Base-by-base conservation (phyloP, 768 basidiomycete species). In the Cystobasidiopsis lactophilus region DNA sequence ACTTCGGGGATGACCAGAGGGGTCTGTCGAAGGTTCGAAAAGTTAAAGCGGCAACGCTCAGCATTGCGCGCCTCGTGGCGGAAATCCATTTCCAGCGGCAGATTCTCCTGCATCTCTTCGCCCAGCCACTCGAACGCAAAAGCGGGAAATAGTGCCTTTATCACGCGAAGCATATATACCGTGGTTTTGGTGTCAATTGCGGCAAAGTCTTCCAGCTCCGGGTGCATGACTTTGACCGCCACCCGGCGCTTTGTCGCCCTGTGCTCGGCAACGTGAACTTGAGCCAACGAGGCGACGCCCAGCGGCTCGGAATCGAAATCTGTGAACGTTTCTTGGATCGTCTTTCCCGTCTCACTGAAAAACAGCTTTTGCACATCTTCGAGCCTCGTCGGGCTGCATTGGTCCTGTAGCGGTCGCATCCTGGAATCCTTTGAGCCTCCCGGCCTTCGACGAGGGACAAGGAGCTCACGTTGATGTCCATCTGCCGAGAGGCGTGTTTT, bases 271-370 rank as follows among this genome's bases (percentile, higher is more conserved):
- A 80, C 74, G 66, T 96, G 93, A 16, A 96, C 93, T 66, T 98
- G 93, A 4, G 93, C 93, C 35, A 95, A 68, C 61, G 85, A 91
- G 13, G 93, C 93, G 16, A 95, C 86, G 2, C 93, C 93, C 41
- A 96, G 83, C 5, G 93, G 93, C 18, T 72, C 69, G 3, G 77
- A 77, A 59, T 93, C 78, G 63, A 96, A 91, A 55, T 85, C 76
- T 13, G 77, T 75, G 61, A 96, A 95, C 30, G 86, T 66, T 19
- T 82, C 80, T 1, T 72, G 69, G 35, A 93, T 74, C 0, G 76
- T 70, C 37, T 67, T 64, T 5, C 82, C 85, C 66, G 86, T 79
- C 64, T 96, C 93, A 9, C 72, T 69, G 18, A 78, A 59, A 65
- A 96, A 80, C 60, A 96, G 74, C 1, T 66, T 68, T 57, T 86